A percentile compares a stretch with the other conserved stretches of the same genome.
phyloP scores from a whole-genome alignment of 2,329 filamentous ascomycete genomes.

The Byssoonygena ceratinophila region DNA sequence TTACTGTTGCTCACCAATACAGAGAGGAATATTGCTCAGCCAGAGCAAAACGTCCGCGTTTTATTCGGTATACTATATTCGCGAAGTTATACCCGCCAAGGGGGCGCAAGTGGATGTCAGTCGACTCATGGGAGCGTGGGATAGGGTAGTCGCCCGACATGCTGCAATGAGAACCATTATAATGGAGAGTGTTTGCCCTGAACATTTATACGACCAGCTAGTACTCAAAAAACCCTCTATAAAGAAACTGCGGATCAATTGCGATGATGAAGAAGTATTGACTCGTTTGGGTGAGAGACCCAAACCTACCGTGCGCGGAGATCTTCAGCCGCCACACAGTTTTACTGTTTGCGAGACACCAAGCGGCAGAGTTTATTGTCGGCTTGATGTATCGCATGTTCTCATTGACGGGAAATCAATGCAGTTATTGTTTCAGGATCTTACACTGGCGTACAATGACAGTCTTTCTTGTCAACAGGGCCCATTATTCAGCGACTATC shows the following conservation, averaged over 20 bases:
- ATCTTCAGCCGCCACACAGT: not conserved
- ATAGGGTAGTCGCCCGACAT: conserved; percentile 2
- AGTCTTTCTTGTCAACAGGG: conserved; percentile 12
- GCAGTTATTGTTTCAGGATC: conserved; percentile 30
- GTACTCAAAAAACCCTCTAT: not conserved
- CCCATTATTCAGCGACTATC: conserved; percentile 30
- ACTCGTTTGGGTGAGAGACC: conserved; percentile 4
- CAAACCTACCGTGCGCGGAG: conserved; percentile 30
- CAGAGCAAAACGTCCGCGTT: not conserved
- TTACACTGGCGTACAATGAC: conserved; percentile 27
- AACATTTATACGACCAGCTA: not conserved
- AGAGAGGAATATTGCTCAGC: conserved; percentile 27
- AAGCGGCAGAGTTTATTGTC: not conserved
- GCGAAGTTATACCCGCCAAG: not conserved
- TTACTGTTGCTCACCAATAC: conserved; percentile 27
- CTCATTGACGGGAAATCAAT: conserved; percentile 37
- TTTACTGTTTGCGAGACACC: not conserved
- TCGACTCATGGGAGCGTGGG: conserved; percentile 8
- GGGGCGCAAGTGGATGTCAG: not conserved
- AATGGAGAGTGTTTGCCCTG: not conserved
- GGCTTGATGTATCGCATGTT: conserved; percentile 35
- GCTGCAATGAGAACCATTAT: conserved; percentile 1
- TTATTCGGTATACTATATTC: not conserved
- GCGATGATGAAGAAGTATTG: not conserved
- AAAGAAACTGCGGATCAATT: not conserved